A percentile compares a stretch with the other conserved stretches of the same genome.
Evolutionary conservation across 129 eudicot genomes (phyloP).

Genomic region (Helichrysum umbraculigerum): DNA sequence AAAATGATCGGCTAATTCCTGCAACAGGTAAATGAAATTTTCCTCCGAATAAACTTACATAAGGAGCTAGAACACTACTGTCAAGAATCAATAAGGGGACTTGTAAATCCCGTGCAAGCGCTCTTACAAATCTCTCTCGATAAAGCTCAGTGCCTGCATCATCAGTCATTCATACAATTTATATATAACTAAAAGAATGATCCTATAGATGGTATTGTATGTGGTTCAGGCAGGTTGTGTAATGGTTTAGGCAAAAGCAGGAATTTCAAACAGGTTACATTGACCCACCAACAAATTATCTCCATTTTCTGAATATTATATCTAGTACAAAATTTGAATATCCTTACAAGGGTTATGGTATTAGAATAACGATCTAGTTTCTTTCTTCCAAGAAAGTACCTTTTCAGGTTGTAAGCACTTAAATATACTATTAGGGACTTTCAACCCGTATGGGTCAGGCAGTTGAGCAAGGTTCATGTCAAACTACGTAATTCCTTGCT

Average conservation of each 20-base stretch:
- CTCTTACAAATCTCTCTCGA: conserved; percentile 89
- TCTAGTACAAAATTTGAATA: background rate
- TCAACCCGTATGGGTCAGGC: background rate
- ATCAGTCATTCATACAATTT: background rate
- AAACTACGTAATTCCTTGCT: background rate
- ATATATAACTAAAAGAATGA: background rate
- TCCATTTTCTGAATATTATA: background rate
- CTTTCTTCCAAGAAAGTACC: background rate
- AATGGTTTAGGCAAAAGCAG: background rate
- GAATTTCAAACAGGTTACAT: background rate
- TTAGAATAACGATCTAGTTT: too few relatives aligned
- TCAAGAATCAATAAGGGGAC: conserved; percentile 93
- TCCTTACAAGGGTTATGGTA: background rate
- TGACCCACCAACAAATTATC: background rate
- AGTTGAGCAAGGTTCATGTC: background rate
- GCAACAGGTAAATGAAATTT: conserved; percentile 8
- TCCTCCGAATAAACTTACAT: conserved; percentile 49
- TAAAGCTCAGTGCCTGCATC: conserved; percentile 88
- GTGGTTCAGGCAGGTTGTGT: background rate
- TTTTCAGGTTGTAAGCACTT: background rate
- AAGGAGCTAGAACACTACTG: conserved; percentile 86
- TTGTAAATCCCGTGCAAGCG: conserved; percentile 82
- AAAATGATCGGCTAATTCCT: background rate
- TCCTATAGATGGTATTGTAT: background rate
- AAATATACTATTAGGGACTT: background rate